Conservation (phyloP, 176 grass and related monocot genomes). For the Rhynchospora tenuis region DNA sequence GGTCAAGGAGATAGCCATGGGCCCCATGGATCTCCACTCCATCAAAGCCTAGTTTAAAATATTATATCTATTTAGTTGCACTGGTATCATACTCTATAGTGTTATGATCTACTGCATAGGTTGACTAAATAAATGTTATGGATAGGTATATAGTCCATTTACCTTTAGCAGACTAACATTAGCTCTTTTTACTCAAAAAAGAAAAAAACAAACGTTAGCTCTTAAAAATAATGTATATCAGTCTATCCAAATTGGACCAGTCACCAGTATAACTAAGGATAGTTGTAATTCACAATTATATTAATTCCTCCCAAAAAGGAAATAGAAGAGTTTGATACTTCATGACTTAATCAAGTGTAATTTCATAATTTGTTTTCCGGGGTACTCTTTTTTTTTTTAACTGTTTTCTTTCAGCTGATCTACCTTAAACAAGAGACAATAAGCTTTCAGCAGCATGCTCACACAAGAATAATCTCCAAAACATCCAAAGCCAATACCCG, state of each 20-base stretch:
- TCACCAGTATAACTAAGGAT: not conserved
- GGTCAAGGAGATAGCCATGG: constrained; percentile 86
- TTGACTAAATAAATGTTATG: not conserved
- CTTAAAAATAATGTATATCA: not conserved
- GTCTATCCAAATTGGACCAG: not conserved
- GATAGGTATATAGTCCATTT: not conserved
- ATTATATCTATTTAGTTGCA: not conserved
- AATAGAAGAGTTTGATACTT: not conserved
- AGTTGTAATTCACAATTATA: constrained; percentile 1
- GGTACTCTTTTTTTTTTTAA: not conserved
- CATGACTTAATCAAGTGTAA: not conserved
- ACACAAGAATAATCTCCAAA: not conserved
- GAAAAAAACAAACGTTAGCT: not conserved
- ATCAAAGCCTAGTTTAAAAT: constrained; percentile 55
- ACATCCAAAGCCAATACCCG: not conserved
- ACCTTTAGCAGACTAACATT: not conserved
- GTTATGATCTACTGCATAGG: not conserved
- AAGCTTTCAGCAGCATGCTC: not conserved
- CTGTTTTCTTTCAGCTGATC: not conserved
- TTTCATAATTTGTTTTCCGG: not conserved
- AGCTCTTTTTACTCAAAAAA: not conserved
- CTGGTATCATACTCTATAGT: no score
- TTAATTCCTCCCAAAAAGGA: not conserved
- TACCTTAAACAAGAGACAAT: not conserved
- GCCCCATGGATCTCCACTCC: constrained; percentile 94